These are phyloP conservation scores for Euphorbia pulcherrima DNA, from an alignment of 345 rosid genomes.

Conservation along the genomic window DNA sequence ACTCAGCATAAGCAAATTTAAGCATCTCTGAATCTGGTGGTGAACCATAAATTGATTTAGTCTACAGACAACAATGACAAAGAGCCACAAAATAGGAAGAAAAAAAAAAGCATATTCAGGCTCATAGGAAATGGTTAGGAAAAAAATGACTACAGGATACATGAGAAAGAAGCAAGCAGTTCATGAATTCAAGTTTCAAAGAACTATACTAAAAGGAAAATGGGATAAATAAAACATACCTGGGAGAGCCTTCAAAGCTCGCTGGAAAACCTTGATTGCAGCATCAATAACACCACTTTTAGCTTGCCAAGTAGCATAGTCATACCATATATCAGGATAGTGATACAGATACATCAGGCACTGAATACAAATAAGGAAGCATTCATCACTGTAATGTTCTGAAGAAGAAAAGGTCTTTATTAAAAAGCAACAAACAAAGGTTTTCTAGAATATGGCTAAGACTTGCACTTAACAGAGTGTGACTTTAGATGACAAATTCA, in stretches of 20 bases:
- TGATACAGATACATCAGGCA: slow-evolving; percentile 94
- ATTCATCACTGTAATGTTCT: slow-evolving; percentile 4
- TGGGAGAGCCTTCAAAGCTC: slow-evolving; percentile 92
- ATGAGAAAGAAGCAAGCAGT: background rate
- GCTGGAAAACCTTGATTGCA: slow-evolving; percentile 88
- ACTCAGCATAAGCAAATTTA: slow-evolving; percentile 89
- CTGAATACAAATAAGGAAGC: slow-evolving; percentile 40
- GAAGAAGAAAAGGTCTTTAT: slow-evolving; percentile 1
- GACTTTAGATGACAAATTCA: background rate
- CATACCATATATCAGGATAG: slow-evolving; percentile 92
- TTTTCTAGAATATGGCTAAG: background rate
- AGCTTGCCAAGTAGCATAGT: slow-evolving; percentile 90
- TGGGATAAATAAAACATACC: slow-evolving; percentile 42
- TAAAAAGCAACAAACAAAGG: background rate
- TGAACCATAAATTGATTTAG: background rate
- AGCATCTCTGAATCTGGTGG: slow-evolving; percentile 74
- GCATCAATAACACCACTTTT: slow-evolving; percentile 82
- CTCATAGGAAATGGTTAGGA: background rate
- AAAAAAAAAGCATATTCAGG: background rate
- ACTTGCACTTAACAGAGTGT: background rate
- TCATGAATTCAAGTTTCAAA: background rate
- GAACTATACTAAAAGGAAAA: slow-evolving; percentile 9
- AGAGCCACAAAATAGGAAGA: too few species aligned
- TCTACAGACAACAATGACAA: background rate
- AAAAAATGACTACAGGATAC: background rate